A percentile compares a stretch with the other conserved stretches of the same genome.
These are phyloP conservation scores for Rhinocladiella mackenziei DNA, from an alignment of 2,329 filamentous ascomycete genomes.

Conservation along the genomic window DNA sequence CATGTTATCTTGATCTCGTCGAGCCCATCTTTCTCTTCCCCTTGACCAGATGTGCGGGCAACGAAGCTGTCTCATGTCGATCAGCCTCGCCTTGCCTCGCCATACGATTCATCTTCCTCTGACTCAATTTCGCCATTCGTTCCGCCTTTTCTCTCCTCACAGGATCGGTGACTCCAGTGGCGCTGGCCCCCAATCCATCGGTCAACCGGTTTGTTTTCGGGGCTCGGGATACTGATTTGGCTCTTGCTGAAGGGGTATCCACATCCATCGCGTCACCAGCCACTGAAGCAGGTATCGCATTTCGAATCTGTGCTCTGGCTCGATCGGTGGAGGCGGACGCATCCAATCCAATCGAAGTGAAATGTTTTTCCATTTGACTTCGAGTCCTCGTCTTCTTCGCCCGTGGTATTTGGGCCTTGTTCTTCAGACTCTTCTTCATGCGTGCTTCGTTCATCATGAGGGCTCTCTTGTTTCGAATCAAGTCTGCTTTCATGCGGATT, in stretches of 20 bases:
- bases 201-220: constrained; percentile 57
- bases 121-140: constrained; percentile 77
- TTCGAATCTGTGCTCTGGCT: constrained; percentile 64
- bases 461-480: constrained; percentile 91
- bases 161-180: constrained; percentile 71
- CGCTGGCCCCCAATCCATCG: constrained; percentile 56
- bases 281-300: constrained; percentile 57
- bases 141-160: constrained; percentile 71
- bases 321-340: constrained; percentile 69
- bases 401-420: constrained; percentile 87
- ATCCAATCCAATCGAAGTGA: constrained; percentile 83
- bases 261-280: constrained; percentile 55
- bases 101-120: constrained; percentile 99
- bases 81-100: constrained; percentile 95
- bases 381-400: constrained; percentile 75
- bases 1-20: constrained; percentile 61
- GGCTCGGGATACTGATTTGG: constrained; percentile 55
- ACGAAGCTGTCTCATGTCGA: constrained; percentile 74
- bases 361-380: constrained; percentile 78
- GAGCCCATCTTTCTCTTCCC: constrained; percentile 95
- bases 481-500: constrained; percentile 81
- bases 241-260: constrained; percentile 36
- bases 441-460: constrained; percentile 90
- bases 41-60: constrained; percentile 85
- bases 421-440: constrained; percentile 96